Evolutionary conservation across 768 basidiomycete species (phyloP).

Genomic region (Tylopilus plumbeoviolaceoides): DNA sequence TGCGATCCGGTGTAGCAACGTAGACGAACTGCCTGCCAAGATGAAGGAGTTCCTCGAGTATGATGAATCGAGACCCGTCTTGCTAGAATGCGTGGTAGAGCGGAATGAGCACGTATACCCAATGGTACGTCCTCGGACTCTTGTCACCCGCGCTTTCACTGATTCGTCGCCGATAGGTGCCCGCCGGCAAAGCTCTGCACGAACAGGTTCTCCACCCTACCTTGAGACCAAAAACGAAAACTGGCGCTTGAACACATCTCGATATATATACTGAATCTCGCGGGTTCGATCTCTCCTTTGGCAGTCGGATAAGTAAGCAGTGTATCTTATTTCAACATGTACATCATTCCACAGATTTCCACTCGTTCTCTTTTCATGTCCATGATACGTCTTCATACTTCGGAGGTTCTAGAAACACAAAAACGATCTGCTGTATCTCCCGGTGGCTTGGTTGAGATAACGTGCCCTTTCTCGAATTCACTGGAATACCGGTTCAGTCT

Average conservation of each 20-base stretch:
- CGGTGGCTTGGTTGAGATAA: constrained; percentile 1
- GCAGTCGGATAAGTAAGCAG: constrained; percentile 1
- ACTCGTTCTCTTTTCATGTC: background rate
- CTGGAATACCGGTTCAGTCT: background rate
- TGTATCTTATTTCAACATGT: constrained; percentile 26
- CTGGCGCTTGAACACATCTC: constrained; percentile 17
- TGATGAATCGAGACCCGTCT: constrained; percentile 77
- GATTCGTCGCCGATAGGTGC: constrained; percentile 45
- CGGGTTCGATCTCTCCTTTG: background rate
- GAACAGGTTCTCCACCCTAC: constrained; percentile 81
- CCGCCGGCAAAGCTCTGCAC: constrained; percentile 92
- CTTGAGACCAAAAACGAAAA: constrained; percentile 31
- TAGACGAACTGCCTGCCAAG: constrained; percentile 81
- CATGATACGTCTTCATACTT: constrained; percentile 1
- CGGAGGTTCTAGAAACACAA: constrained; percentile 7
- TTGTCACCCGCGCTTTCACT: background rate
- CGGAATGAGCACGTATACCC: constrained; percentile 87
- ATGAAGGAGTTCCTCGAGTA: constrained; percentile 99
- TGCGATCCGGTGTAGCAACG: constrained; percentile 69
- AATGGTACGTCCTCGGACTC: constrained; percentile 51
- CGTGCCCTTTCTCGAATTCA: background rate
- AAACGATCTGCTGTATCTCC: constrained; percentile 11
- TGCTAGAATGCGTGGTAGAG: constrained; percentile 89
- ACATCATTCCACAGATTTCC: constrained; percentile 15
- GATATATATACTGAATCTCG: background rate